Evolutionary conservation across 2,329 filamentous ascomycete genomes (phyloP).

Genomic region (Colletotrichum sojae): DNA sequence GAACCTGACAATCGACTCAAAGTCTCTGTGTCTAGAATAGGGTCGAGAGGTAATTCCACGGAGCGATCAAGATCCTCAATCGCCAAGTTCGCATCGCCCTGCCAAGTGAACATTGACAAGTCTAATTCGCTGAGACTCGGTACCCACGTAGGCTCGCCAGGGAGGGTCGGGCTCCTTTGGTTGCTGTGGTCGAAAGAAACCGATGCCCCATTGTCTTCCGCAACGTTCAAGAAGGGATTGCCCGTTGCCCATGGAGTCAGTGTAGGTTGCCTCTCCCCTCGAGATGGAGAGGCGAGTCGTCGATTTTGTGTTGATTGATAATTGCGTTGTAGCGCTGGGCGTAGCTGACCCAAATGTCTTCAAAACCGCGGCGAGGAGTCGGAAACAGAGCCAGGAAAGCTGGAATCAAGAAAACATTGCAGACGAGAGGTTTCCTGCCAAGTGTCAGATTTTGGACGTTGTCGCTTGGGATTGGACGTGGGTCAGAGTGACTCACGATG

Average conservation of each 20-base stretch:
- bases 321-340: not conserved
- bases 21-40: not conserved
- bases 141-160: not conserved
- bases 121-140: not conserved
- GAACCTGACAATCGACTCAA: not conserved
- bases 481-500: slow-evolving; percentile 13
- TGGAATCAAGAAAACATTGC: not conserved
- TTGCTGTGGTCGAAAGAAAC: slow-evolving; percentile 10
- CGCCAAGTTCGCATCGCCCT: not conserved
- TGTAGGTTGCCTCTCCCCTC: slow-evolving; percentile 4
- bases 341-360: not conserved
- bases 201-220: not conserved
- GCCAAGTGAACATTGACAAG: slow-evolving; percentile 8
- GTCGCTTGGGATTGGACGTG: not conserved
- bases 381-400: not conserved
- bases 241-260: slow-evolving; percentile 19
- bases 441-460: not conserved
- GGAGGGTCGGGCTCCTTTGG: slow-evolving; percentile 15
- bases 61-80: not conserved
- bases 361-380: not conserved
- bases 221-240: not conserved
- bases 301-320: not conserved
- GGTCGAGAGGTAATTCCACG: not conserved
- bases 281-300: slow-evolving; percentile 7
- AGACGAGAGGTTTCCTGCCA: not conserved